Base-by-base conservation (phyloP, 1,284 basidiomycete species). In the Heterobasidion parviporum region DNA sequence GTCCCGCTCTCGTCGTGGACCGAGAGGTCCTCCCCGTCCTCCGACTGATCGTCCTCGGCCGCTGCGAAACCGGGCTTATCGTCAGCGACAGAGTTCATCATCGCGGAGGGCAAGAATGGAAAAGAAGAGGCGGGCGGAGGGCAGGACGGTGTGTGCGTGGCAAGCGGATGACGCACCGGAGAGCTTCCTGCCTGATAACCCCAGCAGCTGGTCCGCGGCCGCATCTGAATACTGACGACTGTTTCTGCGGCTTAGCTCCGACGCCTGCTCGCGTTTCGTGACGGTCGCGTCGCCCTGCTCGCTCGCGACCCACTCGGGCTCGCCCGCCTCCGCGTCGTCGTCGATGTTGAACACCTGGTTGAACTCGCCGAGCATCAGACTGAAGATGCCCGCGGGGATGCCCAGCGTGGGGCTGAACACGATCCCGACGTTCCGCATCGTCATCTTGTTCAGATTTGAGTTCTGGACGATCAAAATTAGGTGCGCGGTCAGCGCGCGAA, bases 401-500 rank as follows among this genome's bases (percentile, higher is more conserved):
- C 92, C 93, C 8, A 98, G 78, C 1, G 94, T 97, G 3, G 95
- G 94, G 60, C 91, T 94, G 72, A 97, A 98, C 34, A 99, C 96
- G 60, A 99, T 99, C 18, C 95, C 94, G 33, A 99, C 93, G 67
- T 99, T 99, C 38, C 95, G 85, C 82, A 99, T 88, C 48, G 91
- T 97, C 97, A 99, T 99, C 79, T 97, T 99, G 83, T 98, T 98
- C 58, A 89, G 76, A 48, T 82, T 69, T 15, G 92, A 83, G 68
- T 97, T 94, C 69, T 94, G 87, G 50, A 98, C 94, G 64, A 99
- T 92, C 55, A 95, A 80, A 65, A 98, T 97, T 56, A 99, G 78
- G 70, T 99, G 95, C n/a, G 94, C 91, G 10, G 92, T 94, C 54
- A 98, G 78, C 7, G 94, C 93, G 18, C 96, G 87, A 53, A 99